Percentiles rank a stretch among this genome's conserved stretches.
phyloP scores from a whole-genome alignment of 192 early-diverging fungal genomes.

The Kickxella alabastrina region DNA sequence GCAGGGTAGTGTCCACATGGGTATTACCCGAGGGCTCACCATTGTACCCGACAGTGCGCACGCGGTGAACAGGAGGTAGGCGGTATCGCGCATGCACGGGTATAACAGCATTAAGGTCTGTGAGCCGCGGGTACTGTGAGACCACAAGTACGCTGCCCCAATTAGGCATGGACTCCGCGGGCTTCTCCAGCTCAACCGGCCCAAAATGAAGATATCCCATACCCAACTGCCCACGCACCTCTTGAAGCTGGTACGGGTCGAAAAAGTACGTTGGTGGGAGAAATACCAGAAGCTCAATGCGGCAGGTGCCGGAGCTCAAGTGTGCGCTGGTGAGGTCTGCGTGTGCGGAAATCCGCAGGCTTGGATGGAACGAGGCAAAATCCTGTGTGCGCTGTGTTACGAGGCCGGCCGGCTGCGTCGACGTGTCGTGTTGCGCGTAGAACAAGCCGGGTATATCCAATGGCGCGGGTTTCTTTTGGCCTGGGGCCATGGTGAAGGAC shows the following conservation, averaged over 20 bases:
- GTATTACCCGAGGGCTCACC: conserved; percentile 31
- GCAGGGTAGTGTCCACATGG: conserved; percentile 31
- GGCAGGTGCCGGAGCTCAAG: conserved; percentile 4
- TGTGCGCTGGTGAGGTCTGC: background rate
- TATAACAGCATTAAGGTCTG: conserved; percentile 7
- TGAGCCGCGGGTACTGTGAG: conserved; percentile 9
- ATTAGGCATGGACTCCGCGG: conserved; percentile 30
- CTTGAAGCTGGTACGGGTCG: conserved; percentile 42
- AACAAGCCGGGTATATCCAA: conserved; percentile 17
- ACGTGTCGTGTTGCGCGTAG: conserved; percentile 20
- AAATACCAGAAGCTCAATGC: conserved; percentile 8
- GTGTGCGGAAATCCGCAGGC: conserved; percentile 11
- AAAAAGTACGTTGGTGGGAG: conserved; percentile 45
- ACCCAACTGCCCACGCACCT: conserved; percentile 6
- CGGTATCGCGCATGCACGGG: conserved; percentile 48
- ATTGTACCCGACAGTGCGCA: conserved; percentile 21
- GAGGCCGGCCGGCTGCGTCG: conserved; percentile 4
- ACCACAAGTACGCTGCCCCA: conserved; percentile 44
- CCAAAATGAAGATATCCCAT: conserved; percentile 24
- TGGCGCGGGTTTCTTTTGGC: background rate
- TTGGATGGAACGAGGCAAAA: conserved; percentile 43
- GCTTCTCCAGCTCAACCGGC: conserved; percentile 34
- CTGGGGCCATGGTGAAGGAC: conserved; percentile 8
- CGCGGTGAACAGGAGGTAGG: conserved; percentile 21
- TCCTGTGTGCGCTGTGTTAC: conserved; percentile 10